Base-by-base conservation (phyloP, 2,329 filamentous ascomycete genomes). In the Monilinia vaccinii-corymbosi region DNA sequence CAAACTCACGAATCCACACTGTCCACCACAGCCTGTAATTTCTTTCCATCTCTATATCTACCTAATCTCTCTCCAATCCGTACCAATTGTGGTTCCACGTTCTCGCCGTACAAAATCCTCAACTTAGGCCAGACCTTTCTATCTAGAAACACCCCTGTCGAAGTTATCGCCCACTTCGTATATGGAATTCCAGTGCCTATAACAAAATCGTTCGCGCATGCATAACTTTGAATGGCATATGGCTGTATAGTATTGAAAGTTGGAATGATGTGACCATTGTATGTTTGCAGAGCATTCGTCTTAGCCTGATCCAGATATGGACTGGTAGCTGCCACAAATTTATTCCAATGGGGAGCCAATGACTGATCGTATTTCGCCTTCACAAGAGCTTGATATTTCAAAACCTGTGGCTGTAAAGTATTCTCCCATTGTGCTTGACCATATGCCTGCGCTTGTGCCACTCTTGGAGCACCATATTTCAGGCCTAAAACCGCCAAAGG, bases 61-160 rank as follows among this genome's bases (percentile, higher is more conserved):
- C 91, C 92, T 13, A 99, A 81, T 49, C 92, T 86, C 75, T 97
- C 88, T 14, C 90, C 89, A 69, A 99, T 97, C 68, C 91, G 90
- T 60, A 93, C 83, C 16, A 99, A 80, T 74, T 99, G 95, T 16
- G 95, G 95, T 75, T 97, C 92, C 4, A 99, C 92, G 68, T 96
- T 96, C 70, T 96, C 86, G 13, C 86, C 83, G 70, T 97, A 97
- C 6, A 97, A 76, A 16, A 88, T 80, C 31, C 88, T 84, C 13
- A 97, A 64, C 65, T 88, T 86, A 2, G 93, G 93, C 87, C 89
- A 94, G 18, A 97, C 77, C 2, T 85, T 86, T 50, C 83, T 82
- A 61, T 91, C 83, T 38, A 95, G 75, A 69, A 97, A 93, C 14
- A 81, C 75, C 61, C 84, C 82, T 0, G 82, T 81, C 61, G 84